Base-by-base conservation (phyloP, 177 flowering plant species). In the Tripterygium wilfordii region DNA sequence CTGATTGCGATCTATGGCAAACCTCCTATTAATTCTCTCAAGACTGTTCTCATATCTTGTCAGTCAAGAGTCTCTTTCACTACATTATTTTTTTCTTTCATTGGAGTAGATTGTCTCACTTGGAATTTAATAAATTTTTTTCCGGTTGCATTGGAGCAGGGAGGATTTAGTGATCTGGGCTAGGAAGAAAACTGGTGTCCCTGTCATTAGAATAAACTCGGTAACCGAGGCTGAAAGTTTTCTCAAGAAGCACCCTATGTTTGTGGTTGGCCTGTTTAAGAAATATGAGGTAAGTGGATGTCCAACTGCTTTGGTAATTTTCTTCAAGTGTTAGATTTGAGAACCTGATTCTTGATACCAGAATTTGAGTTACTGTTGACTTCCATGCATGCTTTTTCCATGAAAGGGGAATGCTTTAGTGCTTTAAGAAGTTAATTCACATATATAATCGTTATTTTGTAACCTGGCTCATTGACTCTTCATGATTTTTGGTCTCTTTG, bases 81-180 rank as follows among this genome's bases (percentile, higher is more conserved):
- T n/a, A n/a, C n/a, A n/a, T n/a, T n/a, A n/a, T n/a, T n/a, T n/a
- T n/a, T n/a, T n/a, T n/a, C n/a, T n/a, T n/a, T n/a, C n/a, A n/a
- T n/a, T n/a, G n/a, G n/a, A n/a, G n/a, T n/a, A n/a, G n/a, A n/a
- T n/a, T n/a, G n/a, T n/a, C n/a, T n/a, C n/a, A n/a, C n/a, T n/a
- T n/a, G n/a, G n/a, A n/a, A n/a, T n/a, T n/a, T n/a, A n/a, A n/a
- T n/a, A n/a, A n/a, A n/a, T n/a, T n/a, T n/a, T n/a, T n/a, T n/a
- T n/a, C n/a, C n/a, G n/a, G n/a, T n/a, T n/a, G n/a, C n/a, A n/a
- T n/a, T n/a, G n/a, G n/a, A n/a, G n/a, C 71, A 85, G 98, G 77
- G 79, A 82, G 49, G 94, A 88, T 28, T 74, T 88, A 22, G 88
- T 85, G 65, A 70, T 82, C 16, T 92, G 98, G 98, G 77, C 68